A percentile compares a stretch with the other conserved stretches of the same genome.
Evolutionary conservation across 768 basidiomycete genomes (phyloP).

Genomic region (Collybia sordida): DNA sequence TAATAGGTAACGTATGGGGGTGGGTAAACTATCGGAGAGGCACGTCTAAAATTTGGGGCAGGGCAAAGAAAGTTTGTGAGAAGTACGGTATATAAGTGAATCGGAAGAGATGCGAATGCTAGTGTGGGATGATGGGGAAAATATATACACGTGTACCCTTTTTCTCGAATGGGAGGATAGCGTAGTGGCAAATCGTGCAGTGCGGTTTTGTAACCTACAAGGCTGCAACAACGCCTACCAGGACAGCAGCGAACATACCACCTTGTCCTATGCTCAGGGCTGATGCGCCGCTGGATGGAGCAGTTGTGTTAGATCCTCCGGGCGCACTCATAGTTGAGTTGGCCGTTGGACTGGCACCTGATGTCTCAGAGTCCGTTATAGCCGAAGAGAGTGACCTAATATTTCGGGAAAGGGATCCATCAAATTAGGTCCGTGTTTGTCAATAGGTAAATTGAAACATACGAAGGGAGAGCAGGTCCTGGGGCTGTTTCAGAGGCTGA

Average conservation of each 20-base stretch:
- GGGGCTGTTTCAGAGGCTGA: neutral
- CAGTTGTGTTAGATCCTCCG: neutral
- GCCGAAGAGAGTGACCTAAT: neutral
- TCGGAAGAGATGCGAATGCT: neutral
- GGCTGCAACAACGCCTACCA: neutral
- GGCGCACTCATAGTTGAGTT: neutral
- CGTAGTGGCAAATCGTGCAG: neutral
- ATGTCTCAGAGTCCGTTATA: neutral
- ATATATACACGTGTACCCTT: too few relatives aligned
- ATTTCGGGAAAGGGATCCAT: too few relatives aligned
- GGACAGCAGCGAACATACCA: neutral
- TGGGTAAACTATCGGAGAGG: neutral
- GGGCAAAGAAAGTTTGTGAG: neutral
- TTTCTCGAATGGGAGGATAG: neutral
- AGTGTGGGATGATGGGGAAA: too few relatives aligned
- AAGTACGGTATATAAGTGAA: neutral
- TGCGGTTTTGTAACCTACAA: neutral
- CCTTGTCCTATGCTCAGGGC: neutral
- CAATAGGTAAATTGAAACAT: too few relatives aligned
- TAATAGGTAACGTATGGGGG: too few relatives aligned
- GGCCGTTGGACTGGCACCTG: neutral
- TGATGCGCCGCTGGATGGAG: neutral
- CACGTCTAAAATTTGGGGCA: neutral
- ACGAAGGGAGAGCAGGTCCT: neutral
- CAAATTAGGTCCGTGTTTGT: too few relatives aligned